Percentiles rank a stretch among this genome's conserved stretches.
These are phyloP conservation scores for Quercus wislizeni DNA, from an alignment of 306 rosid species.

Conservation along the genomic window DNA sequence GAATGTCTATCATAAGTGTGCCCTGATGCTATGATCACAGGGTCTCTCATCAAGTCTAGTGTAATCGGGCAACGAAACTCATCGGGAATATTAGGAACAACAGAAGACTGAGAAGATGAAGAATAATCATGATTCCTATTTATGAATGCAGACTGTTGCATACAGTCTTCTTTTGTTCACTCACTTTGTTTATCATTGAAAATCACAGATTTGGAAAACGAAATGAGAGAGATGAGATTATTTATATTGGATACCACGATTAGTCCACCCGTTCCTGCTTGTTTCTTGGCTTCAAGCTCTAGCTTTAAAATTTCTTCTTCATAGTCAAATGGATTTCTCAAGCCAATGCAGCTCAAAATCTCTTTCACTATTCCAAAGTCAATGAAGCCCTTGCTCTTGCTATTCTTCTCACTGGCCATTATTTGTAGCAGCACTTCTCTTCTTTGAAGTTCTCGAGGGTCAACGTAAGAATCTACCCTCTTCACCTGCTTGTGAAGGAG, in stretches of 20 bases:
- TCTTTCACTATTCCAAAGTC: slow-evolving; percentile 60
- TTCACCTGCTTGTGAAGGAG: slow-evolving; percentile 78
- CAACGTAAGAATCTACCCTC: slow-evolving; percentile 49
- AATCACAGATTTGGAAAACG: slow-evolving; percentile 58
- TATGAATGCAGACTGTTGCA: slow-evolving; percentile 33
- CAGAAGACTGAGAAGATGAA: slow-evolving; percentile 50
- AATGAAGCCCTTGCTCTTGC: slow-evolving; percentile 48
- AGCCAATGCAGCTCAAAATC: slow-evolving; percentile 59
- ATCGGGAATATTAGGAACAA: slow-evolving; percentile 54
- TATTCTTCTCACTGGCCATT: slow-evolving; percentile 53
- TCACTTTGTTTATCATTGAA: slow-evolving; percentile 43
- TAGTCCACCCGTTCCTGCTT: slow-evolving; percentile 91
- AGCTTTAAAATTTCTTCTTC: slow-evolving; percentile 74
- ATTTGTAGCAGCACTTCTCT: slow-evolving; percentile 61
- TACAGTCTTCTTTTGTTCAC: slow-evolving; percentile 35
- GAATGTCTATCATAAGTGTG: slow-evolving; percentile 80
- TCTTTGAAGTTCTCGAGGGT: slow-evolving; percentile 53
- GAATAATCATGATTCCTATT: slow-evolving; percentile 34
- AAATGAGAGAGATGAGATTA: slow-evolving; percentile 66
- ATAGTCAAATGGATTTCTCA: slow-evolving; percentile 60
- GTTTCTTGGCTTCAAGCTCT: slow-evolving; percentile 71
- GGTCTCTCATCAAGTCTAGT: slow-evolving; percentile 81
- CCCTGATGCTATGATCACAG: slow-evolving; percentile 89
- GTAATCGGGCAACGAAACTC: slow-evolving; percentile 94
- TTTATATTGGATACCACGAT: slow-evolving; percentile 71